Percentiles rank a stretch among this genome's conserved stretches.
Conservation (phyloP, 2,329 filamentous ascomycete genomes). For the Elsinoe australis region DNA sequence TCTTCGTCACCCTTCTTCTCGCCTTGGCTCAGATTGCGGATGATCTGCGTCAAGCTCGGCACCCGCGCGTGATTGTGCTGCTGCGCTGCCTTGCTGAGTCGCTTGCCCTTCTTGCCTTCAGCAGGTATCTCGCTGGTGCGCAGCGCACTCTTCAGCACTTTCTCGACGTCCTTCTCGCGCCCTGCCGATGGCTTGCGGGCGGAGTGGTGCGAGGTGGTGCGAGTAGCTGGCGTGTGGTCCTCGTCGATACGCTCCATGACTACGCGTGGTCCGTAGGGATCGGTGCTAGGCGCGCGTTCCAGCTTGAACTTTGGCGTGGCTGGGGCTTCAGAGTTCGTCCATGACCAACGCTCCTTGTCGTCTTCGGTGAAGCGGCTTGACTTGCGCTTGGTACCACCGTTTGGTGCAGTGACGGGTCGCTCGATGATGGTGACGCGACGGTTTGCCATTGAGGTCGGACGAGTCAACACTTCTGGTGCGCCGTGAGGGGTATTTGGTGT, state of each 20-base stretch:
- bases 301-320: slow-evolving; percentile 24
- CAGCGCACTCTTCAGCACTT: slow-evolving; percentile 8
- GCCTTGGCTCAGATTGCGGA: not conserved
- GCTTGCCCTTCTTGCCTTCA: not conserved
- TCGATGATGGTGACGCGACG: slow-evolving; percentile 10
- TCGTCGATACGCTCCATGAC: slow-evolving; percentile 13
- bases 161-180: slow-evolving; percentile 2
- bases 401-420: not conserved
- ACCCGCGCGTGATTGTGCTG: slow-evolving; percentile 5
- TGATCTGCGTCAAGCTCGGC: slow-evolving; percentile 12
- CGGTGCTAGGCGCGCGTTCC: slow-evolving; percentile 10
- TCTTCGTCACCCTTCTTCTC: slow-evolving; percentile 6
- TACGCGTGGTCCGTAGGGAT: not conserved
- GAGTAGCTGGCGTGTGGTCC: not conserved
- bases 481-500: not conserved
- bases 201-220: not conserved
- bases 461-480: slow-evolving; percentile 1
- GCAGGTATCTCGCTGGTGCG: not conserved
- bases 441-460: not conserved
- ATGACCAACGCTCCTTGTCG: slow-evolving; percentile 23
- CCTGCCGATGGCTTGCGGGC: not conserved
- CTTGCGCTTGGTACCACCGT: not conserved
- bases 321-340: slow-evolving; percentile 27
- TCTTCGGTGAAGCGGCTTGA: slow-evolving; percentile 7
- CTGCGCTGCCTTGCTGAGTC: slow-evolving; percentile 6